Evolutionary conservation across 1,284 basidiomycete species (phyloP).

Genomic region (Fistulina hepatica): DNA sequence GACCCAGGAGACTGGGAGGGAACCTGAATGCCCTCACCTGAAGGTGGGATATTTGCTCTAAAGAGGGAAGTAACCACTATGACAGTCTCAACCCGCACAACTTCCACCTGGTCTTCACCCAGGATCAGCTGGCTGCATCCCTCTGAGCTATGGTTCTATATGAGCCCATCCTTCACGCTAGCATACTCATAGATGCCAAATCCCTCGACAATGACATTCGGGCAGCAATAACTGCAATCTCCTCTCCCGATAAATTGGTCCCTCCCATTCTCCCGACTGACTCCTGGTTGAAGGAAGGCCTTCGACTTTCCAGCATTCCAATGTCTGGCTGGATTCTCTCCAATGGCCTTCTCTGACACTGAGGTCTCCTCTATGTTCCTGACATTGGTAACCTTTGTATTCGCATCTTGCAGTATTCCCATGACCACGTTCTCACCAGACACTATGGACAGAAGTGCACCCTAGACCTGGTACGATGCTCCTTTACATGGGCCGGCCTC

Average conservation of each 20-base stretch:
- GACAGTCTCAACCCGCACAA: conserved; percentile 20
- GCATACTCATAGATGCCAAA: conserved; percentile 10
- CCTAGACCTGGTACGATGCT: not conserved
- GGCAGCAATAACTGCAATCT: no score
- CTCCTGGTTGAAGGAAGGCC: not conserved
- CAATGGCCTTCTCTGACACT: conserved; percentile 10
- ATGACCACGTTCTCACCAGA: conserved; percentile 12
- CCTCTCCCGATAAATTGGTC: no score
- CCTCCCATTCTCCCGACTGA: not conserved
- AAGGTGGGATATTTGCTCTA: conserved; percentile 16
- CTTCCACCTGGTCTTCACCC: conserved; percentile 19
- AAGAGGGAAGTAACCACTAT: conserved; percentile 17
- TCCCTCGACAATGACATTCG: conserved; percentile 7
- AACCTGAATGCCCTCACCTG: conserved; percentile 22
- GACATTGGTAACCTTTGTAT: no score
- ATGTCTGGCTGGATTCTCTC: not conserved
- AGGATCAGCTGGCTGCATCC: conserved; percentile 13
- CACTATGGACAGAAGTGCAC: conserved; percentile 11
- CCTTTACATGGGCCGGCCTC: conserved; percentile 18
- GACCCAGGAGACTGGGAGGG: conserved; percentile 12
- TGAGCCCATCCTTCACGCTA: conserved; percentile 10
- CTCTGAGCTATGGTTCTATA: conserved; percentile 12
- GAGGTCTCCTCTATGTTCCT: conserved; percentile 16
- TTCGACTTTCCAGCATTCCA: not conserved
- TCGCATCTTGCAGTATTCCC: no score